Percentiles rank a stretch among this genome's conserved stretches.
Conservation (phyloP, 140 eudicot genomes). For the Senecio squalidus region DNA sequence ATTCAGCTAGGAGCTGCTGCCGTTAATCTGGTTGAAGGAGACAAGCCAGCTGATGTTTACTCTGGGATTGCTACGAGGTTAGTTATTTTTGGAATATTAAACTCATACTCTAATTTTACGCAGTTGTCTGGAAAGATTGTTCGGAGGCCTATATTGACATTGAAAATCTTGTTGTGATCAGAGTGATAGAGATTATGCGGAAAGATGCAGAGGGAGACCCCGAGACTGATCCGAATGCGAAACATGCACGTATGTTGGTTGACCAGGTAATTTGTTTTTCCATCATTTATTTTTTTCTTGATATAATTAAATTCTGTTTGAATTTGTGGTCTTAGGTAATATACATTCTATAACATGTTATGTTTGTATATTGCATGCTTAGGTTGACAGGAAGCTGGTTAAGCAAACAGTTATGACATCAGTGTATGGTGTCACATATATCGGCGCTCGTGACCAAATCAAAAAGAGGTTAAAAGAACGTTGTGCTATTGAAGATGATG, state of each 20-base stretch:
- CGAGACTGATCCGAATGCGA: constrained; percentile 55
- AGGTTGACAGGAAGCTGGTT: constrained; percentile 95
- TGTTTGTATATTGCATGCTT: constrained; percentile 16
- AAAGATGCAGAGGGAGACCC: constrained; percentile 81
- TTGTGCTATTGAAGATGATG: constrained; percentile 68
- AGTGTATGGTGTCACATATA: constrained; percentile 93
- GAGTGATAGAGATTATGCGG: constrained; percentile 91
- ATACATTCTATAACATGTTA: constrained; percentile 6
- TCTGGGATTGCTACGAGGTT: constrained; percentile 95
- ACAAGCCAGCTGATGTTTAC: constrained; percentile 95
- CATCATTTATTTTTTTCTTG: background rate
- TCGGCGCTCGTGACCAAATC: constrained; percentile 98
- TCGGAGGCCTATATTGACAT: background rate
- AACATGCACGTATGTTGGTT: constrained; percentile 64
- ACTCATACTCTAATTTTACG: too few species aligned
- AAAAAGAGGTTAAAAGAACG: constrained; percentile 91
- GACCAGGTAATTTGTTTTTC: constrained; percentile 48
- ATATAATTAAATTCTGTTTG: background rate
- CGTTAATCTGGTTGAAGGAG: constrained; percentile 87
- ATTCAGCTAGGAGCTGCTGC: constrained; percentile 87
- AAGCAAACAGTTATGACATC: constrained; percentile 99
- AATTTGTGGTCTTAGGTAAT: background rate
- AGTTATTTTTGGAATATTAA: too few species aligned
- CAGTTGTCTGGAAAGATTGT: too few species aligned
- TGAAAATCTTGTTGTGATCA: constrained; percentile 23